Percentiles rank a stretch among this genome's conserved stretches.
Conservation (phyloP, 306 rosid species). For the Sicyos edulis region DNA sequence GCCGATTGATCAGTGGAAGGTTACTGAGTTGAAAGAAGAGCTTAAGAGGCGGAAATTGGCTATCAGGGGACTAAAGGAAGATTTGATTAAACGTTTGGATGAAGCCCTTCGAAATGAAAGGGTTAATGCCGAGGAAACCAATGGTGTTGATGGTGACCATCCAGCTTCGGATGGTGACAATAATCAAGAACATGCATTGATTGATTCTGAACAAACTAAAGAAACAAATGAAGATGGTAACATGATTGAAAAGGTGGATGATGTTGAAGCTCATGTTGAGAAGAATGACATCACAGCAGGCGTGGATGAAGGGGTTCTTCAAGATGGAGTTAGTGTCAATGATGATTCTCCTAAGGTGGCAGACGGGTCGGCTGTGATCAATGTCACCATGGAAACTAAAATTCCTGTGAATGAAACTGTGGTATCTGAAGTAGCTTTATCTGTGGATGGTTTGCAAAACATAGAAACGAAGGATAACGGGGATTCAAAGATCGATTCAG, state of each 20-base stretch:
- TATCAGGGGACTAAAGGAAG: slow-evolving; percentile 80
- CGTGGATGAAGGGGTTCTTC: slow-evolving; percentile 29
- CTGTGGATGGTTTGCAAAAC: slow-evolving; percentile 32
- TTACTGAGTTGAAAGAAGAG: slow-evolving; percentile 82
- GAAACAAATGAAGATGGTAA: slow-evolving; percentile 26
- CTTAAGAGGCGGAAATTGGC: slow-evolving; percentile 64
- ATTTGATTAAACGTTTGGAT: slow-evolving; percentile 69
- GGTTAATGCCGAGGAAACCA: slow-evolving; percentile 33
- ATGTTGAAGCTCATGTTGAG: slow-evolving; percentile 30
- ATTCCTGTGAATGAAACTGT: slow-evolving; percentile 34
- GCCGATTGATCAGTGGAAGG: slow-evolving; percentile 88
- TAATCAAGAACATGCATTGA: slow-evolving; percentile 18
- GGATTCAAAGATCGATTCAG: slow-evolving; percentile 5
- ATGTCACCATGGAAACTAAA: slow-evolving; percentile 31
- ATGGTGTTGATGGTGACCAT: slow-evolving; percentile 29
- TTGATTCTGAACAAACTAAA: slow-evolving; percentile 24
- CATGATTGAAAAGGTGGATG: slow-evolving; percentile 29
- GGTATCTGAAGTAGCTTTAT: slow-evolving; percentile 30
- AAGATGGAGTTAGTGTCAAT: slow-evolving; percentile 28
- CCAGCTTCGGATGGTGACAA: slow-evolving; percentile 22
- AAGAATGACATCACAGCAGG: slow-evolving; percentile 26
- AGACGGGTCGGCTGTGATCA: slow-evolving; percentile 28
- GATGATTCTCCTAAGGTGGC: slow-evolving; percentile 32
- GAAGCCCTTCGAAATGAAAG: slow-evolving; percentile 58
- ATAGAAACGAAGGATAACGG: slow-evolving; percentile 27